Evolutionary conservation across 306 rosid genomes (phyloP).

Genomic region (Arachis hypogaea): DNA sequence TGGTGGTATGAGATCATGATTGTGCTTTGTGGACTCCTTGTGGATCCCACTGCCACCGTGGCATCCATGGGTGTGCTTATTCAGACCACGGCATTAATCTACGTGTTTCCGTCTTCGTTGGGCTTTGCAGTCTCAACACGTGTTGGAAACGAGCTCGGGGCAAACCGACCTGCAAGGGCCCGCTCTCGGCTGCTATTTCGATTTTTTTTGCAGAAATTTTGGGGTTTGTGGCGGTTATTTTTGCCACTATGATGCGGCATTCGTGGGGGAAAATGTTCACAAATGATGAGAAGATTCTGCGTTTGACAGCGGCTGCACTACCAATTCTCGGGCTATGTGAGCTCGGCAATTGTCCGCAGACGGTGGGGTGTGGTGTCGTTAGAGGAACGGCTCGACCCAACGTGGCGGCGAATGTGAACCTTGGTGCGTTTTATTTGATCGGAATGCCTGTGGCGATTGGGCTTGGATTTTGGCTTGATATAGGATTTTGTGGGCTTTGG

Average conservation of each 20-base stretch:
- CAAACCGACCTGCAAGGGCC: conserved; percentile 50
- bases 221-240: conserved; percentile 66
- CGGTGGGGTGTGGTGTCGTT: conserved; percentile 85
- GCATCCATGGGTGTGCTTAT: conserved; percentile 92
- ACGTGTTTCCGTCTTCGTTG: conserved; percentile 83
- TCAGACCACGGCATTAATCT: conserved; percentile 85
- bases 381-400: conserved; percentile 87
- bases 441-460: conserved; percentile 93
- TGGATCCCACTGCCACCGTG: conserved; percentile 78
- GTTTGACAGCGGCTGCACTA: conserved; percentile 66
- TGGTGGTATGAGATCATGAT: conserved; percentile 99
- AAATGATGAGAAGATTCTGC: conserved; percentile 52
- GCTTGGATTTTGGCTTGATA: conserved; percentile 59
- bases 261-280: conserved; percentile 85
- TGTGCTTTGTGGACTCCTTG: conserved; percentile 69
- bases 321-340: conserved; percentile 92
- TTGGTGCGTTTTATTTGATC: conserved; percentile 81
- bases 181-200: conserved; percentile 61
- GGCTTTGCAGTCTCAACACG: conserved; percentile 85
- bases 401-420: conserved; percentile 80
- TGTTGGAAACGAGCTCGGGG: conserved; percentile 88
- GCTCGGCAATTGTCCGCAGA: conserved; percentile 95
- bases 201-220: conserved; percentile 52
- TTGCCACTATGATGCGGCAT: conserved; percentile 59
- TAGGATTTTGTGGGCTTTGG: conserved; percentile 94